Percentiles rank a stretch among this genome's conserved stretches.
Evolutionary conservation across 805 yeast species (phyloP).

Genomic region (Scheffersomyces amazonensis): DNA sequence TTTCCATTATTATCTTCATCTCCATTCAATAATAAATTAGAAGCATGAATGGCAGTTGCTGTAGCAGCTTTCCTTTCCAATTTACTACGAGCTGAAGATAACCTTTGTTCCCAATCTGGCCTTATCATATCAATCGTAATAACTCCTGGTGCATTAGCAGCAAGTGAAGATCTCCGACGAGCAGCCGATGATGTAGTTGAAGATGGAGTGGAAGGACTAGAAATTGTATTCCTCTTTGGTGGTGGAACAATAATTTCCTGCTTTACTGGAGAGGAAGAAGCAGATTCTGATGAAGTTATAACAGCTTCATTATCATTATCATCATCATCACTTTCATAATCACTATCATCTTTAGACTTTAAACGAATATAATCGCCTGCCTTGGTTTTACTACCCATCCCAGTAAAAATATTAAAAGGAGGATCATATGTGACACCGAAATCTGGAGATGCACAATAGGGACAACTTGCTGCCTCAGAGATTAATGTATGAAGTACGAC

Average conservation of each 20-base stretch:
- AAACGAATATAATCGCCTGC: conserved; percentile 41
- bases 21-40: conserved; percentile 56
- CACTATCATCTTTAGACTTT: conserved; percentile 6
- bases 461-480: conserved; percentile 88
- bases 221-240: not conserved
- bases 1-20: conserved; percentile 8
- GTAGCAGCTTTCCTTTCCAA: conserved; percentile 88
- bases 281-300: not conserved
- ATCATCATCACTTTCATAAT: conserved; percentile 1
- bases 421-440: conserved; percentile 85
- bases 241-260: not conserved
- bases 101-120: conserved; percentile 88
- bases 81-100: conserved; percentile 68
- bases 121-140: conserved; percentile 79
- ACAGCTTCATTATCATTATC: conserved; percentile 1
- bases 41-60: conserved; percentile 90
- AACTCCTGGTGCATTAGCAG: conserved; percentile 67
- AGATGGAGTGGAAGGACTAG: not conserved
- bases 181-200: not conserved
- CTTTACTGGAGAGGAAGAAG: conserved; percentile 1
- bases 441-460: conserved; percentile 85
- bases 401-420: conserved; percentile 50
- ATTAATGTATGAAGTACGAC: conserved; percentile 61
- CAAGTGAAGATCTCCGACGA: conserved; percentile 45
- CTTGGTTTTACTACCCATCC: conserved; percentile 48